phyloP scores from a whole-genome alignment of 768 basidiomycete species.

The Pholiota molesta region DNA sequence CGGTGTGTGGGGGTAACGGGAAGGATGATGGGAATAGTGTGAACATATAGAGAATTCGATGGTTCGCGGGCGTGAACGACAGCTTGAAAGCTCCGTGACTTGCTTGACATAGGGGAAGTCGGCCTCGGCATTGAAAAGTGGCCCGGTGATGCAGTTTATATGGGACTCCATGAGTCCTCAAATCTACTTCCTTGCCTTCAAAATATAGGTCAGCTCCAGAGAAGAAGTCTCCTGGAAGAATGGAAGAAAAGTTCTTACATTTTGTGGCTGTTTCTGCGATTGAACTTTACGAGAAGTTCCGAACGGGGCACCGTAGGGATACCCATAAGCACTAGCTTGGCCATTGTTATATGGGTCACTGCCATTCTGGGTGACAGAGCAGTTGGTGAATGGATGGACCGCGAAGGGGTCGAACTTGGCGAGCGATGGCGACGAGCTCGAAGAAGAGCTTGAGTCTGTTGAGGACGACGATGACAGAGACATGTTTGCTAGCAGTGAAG shows the following conservation, averaged over 20 bases:
- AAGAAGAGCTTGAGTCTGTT: constrained; percentile 24
- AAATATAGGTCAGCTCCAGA: constrained; percentile 21
- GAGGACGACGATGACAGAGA: constrained; percentile 15
- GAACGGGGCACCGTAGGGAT: constrained; percentile 10
- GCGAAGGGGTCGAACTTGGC: constrained; percentile 33
- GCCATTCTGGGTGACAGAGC: constrained; percentile 21
- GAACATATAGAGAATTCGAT: not conserved
- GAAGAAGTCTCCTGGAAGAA: constrained; percentile 22
- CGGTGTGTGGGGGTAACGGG: not conserved
- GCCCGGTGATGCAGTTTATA: not conserved
- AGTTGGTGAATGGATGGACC: constrained; percentile 34
- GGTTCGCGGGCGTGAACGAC: not conserved
- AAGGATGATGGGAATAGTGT: not conserved
- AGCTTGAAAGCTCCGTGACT: too few species aligned
- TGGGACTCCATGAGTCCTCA: constrained; percentile 1
- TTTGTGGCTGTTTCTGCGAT: constrained; percentile 8
- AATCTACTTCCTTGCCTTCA: constrained; percentile 8
- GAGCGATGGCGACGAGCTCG: constrained; percentile 18
- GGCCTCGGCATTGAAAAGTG: not conserved
- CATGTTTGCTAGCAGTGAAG: constrained; percentile 8
- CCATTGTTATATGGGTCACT: not conserved
- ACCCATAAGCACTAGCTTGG: constrained; percentile 13
- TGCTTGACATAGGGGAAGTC: not conserved
- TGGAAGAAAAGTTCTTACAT: constrained; percentile 17
- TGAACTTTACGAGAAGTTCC: not conserved